Evolutionary conservation across 495 filamentous ascomycete genomes (phyloP).

Genomic region (Pseudevernia furfuracea): DNA sequence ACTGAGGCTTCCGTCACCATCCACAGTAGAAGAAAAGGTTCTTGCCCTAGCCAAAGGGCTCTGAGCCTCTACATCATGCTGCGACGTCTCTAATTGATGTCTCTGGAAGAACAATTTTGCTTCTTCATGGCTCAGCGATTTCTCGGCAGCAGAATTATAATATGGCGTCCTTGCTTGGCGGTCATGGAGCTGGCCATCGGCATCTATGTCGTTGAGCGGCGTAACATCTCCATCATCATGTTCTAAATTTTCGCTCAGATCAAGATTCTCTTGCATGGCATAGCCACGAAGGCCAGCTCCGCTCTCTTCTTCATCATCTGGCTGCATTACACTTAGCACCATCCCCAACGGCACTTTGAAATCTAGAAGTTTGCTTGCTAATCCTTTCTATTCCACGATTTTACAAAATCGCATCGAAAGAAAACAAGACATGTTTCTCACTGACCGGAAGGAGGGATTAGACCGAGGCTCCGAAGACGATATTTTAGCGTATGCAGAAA

Average conservation of each 20-base stretch:
- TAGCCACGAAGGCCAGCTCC: slow-evolving; percentile 1
- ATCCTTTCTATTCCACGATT: neutral
- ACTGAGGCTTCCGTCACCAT: slow-evolving; percentile 23
- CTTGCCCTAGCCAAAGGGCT: slow-evolving; percentile 43
- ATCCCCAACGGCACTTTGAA: neutral
- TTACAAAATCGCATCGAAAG: neutral
- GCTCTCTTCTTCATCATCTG: slow-evolving; percentile 8
- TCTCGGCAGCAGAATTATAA: slow-evolving; percentile 82
- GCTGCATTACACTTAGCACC: slow-evolving; percentile 1
- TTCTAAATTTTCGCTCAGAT: neutral
- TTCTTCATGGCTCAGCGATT: slow-evolving; percentile 81
- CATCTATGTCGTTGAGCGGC: slow-evolving; percentile 23
- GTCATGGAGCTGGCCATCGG: slow-evolving; percentile 23
- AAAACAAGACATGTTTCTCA: neutral
- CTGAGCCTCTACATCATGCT: slow-evolving; percentile 42
- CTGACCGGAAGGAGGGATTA: neutral
- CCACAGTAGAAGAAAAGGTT: slow-evolving; percentile 29
- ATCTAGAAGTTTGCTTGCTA: neutral
- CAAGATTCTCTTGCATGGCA: neutral
- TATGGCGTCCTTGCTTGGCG: slow-evolving; percentile 56
- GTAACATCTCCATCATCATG: neutral
- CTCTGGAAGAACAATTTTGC: slow-evolving; percentile 93
- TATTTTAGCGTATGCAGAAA: too few relatives aligned
- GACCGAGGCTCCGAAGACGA: too few relatives aligned
- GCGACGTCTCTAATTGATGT: slow-evolving; percentile 57